These are phyloP conservation scores for Ophiosphaerella korrae DNA, from an alignment of 2,329 filamentous ascomycete species.

Conservation along the genomic window DNA sequence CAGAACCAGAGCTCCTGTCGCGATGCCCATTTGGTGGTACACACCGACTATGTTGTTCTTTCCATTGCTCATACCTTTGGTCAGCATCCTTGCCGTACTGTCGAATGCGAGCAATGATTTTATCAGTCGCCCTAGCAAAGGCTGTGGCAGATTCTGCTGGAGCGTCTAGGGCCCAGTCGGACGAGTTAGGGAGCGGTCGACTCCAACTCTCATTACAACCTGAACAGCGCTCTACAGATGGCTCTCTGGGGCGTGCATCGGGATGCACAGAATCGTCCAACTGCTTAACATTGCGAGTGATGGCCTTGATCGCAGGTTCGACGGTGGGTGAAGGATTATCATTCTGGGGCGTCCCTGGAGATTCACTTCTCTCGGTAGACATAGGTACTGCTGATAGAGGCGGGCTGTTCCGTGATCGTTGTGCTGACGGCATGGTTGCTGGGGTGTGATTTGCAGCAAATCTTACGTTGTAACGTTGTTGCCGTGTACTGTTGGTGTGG, in stretches of 20 bases:
- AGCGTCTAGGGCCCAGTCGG: slow-evolving; percentile 4
- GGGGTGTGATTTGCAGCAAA: slow-evolving; percentile 28
- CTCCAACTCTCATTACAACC: slow-evolving; percentile 28
- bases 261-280: neutral
- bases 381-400: slow-evolving; percentile 3
- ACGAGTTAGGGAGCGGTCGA: slow-evolving; percentile 21
- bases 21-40: neutral
- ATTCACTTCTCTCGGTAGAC: neutral
- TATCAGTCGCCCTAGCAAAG: slow-evolving; percentile 16
- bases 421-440: slow-evolving; percentile 24
- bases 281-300: neutral
- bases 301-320: neutral
- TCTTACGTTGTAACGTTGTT: slow-evolving; percentile 34
- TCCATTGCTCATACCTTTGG: slow-evolving; percentile 23
- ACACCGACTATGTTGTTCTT: slow-evolving; percentile 14
- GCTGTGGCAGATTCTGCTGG: slow-evolving; percentile 22
- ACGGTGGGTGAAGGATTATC: neutral
- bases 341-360: neutral
- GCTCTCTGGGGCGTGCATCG: slow-evolving; percentile 2
- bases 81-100: slow-evolving; percentile 22
- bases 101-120: slow-evolving; percentile 22
- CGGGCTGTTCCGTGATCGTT: slow-evolving; percentile 23
- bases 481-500: slow-evolving; percentile 17
- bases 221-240: slow-evolving; percentile 25
- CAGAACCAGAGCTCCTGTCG: slow-evolving; percentile 1